Base-by-base conservation (phyloP, 192 early-diverging fungal species). In the Coemansia sp. region DNA sequence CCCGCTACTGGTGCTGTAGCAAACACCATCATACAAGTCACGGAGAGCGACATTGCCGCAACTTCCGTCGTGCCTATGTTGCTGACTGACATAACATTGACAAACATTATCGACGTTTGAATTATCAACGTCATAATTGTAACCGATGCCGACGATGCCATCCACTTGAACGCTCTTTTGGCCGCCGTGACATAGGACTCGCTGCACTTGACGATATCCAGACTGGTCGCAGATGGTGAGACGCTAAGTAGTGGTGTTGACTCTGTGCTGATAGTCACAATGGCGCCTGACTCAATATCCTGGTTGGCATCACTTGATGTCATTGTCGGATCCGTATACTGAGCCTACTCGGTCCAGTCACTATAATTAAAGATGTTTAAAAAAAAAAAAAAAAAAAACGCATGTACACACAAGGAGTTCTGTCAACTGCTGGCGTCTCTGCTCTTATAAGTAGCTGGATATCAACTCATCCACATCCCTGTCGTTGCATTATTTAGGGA, bases 21-120 rank as follows among this genome's bases (percentile, higher is more conserved):
- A 4, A 87, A 82, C 11, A 93, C 88, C 7, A 88, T 81, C 8
- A 89, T 88, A 58, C 87, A 89, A 89, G 91, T 92, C 59, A 87
- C 85, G 3, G 84, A 89, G 62, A 94, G 75, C 5, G 91, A 87
- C 0, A 89, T 82, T 0, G 90, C 89, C 2, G 89, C 91, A 19
- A 94, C 75, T 76, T 92, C 89, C 37, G 80, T 73, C 17, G 88
- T 62, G 27, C 87, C 86, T 36, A 90, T 76, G 67, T 89, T 89
- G 12, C 91, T 89, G n/a, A 91, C 63, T 0, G 84, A 76, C 61
- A 91, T 70, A 29, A 91, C 69, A 73, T 83, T 90, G 32, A 86
- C 77, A 39, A 91, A 73, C 63, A 86, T 83, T 41, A 93, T 76
- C 44, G 86, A 86, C 66, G 87, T 88, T 55, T 90, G 89, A 19